Evolutionary conservation across 2,329 filamentous ascomycete genomes (phyloP).

Genomic region (Xylariales sp.): DNA sequence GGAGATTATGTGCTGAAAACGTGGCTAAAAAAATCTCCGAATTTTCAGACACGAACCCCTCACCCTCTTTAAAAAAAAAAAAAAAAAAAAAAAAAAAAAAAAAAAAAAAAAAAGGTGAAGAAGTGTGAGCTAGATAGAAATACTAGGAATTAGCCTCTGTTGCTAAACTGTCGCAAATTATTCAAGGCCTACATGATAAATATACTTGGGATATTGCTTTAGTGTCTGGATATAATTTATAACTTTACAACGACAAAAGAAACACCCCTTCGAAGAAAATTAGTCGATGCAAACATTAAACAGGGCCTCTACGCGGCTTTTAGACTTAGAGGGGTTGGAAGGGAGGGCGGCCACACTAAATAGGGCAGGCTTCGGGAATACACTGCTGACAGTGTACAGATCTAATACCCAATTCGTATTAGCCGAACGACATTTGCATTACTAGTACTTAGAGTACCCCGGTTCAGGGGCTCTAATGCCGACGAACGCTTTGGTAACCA

Average conservation of each 20-base stretch:
- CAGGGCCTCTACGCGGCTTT: conserved; percentile 5
- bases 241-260: neutral
- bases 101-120: neutral
- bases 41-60: conserved; percentile 19
- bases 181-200: no score
- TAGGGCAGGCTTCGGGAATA: conserved; percentile 36
- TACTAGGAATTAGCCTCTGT: neutral
- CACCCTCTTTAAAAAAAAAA: neutral
- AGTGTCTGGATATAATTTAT: neutral
- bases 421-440: conserved; percentile 1
- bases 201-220: neutral
- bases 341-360: conserved; percentile 19
- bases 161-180: no score
- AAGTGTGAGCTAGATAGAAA: neutral
- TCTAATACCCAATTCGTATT: conserved; percentile 12
- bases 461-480: conserved; percentile 32
- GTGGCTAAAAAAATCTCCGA: conserved; percentile 34
- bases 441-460: neutral
- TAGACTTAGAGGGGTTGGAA: neutral
- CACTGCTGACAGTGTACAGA: conserved; percentile 18
- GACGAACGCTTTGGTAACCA: conserved; percentile 28
- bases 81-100: neutral
- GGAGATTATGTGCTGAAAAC: conserved; percentile 30
- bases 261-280: neutral
- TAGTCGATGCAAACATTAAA: conserved; percentile 2